These are phyloP conservation scores for Diaporthe destruens DNA, from an alignment of 2,329 filamentous ascomycete genomes.

Conservation along the genomic window DNA sequence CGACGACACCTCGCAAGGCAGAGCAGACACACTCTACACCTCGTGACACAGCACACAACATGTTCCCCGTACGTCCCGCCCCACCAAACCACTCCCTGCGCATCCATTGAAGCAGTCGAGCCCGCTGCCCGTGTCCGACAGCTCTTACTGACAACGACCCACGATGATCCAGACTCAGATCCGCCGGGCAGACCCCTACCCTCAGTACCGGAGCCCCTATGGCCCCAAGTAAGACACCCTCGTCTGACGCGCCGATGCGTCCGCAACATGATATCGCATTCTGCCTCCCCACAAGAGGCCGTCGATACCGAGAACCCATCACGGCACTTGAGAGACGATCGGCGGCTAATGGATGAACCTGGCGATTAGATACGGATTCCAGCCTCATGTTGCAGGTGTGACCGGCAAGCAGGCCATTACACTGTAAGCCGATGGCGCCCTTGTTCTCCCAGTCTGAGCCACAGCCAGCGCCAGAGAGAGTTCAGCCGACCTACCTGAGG, in stretches of 20 bases:
- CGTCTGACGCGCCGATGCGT: slow-evolving; percentile 18
- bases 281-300: background rate
- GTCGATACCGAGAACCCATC: background rate
- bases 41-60: slow-evolving; percentile 45
- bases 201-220: slow-evolving; percentile 71
- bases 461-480: background rate
- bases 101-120: slow-evolving; percentile 9
- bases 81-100: background rate
- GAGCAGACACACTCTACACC: slow-evolving; percentile 45
- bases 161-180: slow-evolving; percentile 57
- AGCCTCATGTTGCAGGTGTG: slow-evolving; percentile 67
- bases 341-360: slow-evolving; percentile 47
- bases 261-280: slow-evolving; percentile 9
- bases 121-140: background rate
- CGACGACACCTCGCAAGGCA: slow-evolving; percentile 46
- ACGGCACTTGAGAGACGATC: background rate
- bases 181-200: slow-evolving; percentile 52
- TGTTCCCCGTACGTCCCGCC: slow-evolving; percentile 48
- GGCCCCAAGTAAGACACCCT: slow-evolving; percentile 72
- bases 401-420: slow-evolving; percentile 61
- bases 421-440: slow-evolving; percentile 62
- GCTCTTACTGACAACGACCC: slow-evolving; percentile 49
- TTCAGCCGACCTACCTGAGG: background rate
- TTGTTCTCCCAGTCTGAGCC: background rate
- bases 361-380: slow-evolving; percentile 67